Base-by-base conservation (phyloP, 257 asterid genomes). In the Nicotiana benthamiana region DNA sequence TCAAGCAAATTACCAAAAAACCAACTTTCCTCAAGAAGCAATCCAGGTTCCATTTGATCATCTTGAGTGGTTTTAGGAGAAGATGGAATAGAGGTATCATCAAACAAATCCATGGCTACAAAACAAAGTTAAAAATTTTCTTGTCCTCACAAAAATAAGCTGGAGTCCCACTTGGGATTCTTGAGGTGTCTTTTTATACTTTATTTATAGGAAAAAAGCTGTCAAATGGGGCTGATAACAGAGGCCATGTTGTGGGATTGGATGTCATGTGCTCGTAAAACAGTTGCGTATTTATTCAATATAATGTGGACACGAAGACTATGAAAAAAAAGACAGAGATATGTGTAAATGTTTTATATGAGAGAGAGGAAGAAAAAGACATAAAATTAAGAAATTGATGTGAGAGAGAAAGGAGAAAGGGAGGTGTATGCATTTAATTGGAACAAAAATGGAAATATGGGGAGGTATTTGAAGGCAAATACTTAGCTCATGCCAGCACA, bases 1-100 rank as follows among this genome's bases (percentile, higher is more conserved):
- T 83, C 84, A 5, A 91, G 89, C 81, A 90, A 86, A 79, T 91
- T 93, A 22, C 94, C 90, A 46, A 93, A 93, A 82, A 93, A 93
- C 98, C 98, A 93, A 56, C 81, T 72, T 17, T 90, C 93, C 36
- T 93, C 98, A 4, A 92, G 81, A 30, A 93, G 84, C 3, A 88
- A 83, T 20, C 84, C 89, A 4, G 97, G 93, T 91, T 88, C 94
- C 6, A 88, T 82, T 27, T 56, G 79, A 34, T 79, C 86, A 4
- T 34, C 46, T 15, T 80, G 77, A 72, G 75, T 32, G 67, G 40
- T 53, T 11, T 75, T 61, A 68, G 62, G 57, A 8, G 74, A 70
- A 82, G 78, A 22, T 36, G 43, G 76, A 26, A 80, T 81, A 56
- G 83, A 13, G 61, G 52, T 63, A 46, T 80, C 80, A 82, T 87